Evolutionary conservation across 192 early-diverging fungal genomes (phyloP).

Genomic region (Radiomyces spectabilis): DNA sequence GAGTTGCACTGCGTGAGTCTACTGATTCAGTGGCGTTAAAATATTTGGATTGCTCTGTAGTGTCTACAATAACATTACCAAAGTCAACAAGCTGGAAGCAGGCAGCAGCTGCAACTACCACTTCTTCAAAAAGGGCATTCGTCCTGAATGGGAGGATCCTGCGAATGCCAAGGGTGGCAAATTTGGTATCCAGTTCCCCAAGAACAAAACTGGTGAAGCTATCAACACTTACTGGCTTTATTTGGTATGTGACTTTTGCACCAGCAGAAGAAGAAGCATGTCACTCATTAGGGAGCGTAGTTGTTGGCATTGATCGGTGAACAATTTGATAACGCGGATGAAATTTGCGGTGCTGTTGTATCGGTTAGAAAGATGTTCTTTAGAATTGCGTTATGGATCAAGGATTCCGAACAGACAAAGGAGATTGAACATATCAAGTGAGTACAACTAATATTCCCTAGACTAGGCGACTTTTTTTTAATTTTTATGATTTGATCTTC

Average conservation of each 20-base stretch:
- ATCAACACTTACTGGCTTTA: constrained; percentile 84
- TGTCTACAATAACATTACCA: constrained; percentile 76
- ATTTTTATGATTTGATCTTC: background rate
- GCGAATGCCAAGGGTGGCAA: constrained; percentile 88
- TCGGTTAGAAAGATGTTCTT: constrained; percentile 78
- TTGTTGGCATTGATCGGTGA: constrained; percentile 88
- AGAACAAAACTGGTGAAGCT: constrained; percentile 59
- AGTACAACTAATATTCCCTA: too few relatives aligned
- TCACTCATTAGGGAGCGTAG: constrained; percentile 35
- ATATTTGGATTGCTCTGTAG: constrained; percentile 6
- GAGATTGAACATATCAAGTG: constrained; percentile 45
- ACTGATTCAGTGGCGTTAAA: background rate
- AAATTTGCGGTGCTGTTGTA: constrained; percentile 86
- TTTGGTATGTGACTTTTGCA: constrained; percentile 41
- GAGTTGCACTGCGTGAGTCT: background rate
- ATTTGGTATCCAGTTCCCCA: constrained; percentile 75
- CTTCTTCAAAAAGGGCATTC: constrained; percentile 86
- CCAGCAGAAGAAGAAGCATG: background rate
- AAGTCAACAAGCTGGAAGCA: constrained; percentile 60
- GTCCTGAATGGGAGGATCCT: constrained; percentile 94
- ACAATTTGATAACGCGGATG: constrained; percentile 65
- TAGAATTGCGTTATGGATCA: constrained; percentile 84
- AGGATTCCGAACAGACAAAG: constrained; percentile 43
- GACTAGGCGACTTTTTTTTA: too few relatives aligned
- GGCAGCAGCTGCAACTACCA: constrained; percentile 94